Evolutionary conservation across 768 basidiomycete genomes (phyloP).

Genomic region (Boletus barrowsii): DNA sequence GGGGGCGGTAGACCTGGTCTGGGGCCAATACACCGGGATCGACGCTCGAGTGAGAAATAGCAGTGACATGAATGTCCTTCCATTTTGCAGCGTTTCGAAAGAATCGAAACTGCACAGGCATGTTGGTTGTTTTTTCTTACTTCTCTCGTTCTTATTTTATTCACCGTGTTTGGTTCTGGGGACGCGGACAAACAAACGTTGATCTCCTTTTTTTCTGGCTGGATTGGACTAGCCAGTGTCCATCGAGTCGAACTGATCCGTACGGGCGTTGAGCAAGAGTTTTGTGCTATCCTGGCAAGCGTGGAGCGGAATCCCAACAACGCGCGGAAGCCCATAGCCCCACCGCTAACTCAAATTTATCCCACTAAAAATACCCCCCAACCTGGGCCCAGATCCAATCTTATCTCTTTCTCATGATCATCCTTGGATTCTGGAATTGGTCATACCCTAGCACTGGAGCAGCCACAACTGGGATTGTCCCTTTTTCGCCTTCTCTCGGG

Average conservation of each 20-base stretch:
- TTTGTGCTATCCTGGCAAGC: not conserved
- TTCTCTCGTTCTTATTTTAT: conserved; percentile 5
- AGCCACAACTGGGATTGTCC: conserved; percentile 12
- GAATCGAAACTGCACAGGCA: conserved; percentile 1
- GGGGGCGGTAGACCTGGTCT: not conserved
- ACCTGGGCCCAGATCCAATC: conserved; percentile 19
- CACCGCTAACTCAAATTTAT: not conserved
- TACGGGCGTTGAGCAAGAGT: not conserved
- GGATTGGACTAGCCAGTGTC: not conserved
- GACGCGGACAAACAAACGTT: conserved; percentile 11
- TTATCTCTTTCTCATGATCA: conserved; percentile 13
- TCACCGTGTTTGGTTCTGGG: conserved; percentile 15
- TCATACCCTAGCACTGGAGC: conserved; percentile 9
- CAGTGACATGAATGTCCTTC: conserved; percentile 8
- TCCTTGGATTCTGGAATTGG: conserved; percentile 17
- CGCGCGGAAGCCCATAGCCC: conserved; percentile 21
- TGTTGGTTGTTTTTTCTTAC: not conserved
- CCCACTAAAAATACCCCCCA: conserved; percentile 6
- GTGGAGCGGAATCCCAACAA: not conserved
- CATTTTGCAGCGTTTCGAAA: conserved; percentile 1
- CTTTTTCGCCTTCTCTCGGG: conserved; percentile 1
- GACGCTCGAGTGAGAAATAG: conserved; percentile 3
- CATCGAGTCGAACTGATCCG: not conserved
- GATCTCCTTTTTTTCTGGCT: not conserved
- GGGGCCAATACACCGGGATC: conserved; percentile 14